phyloP scores from a whole-genome alignment of 805 yeast species.

The Saccharomycopsis selenospora region DNA sequence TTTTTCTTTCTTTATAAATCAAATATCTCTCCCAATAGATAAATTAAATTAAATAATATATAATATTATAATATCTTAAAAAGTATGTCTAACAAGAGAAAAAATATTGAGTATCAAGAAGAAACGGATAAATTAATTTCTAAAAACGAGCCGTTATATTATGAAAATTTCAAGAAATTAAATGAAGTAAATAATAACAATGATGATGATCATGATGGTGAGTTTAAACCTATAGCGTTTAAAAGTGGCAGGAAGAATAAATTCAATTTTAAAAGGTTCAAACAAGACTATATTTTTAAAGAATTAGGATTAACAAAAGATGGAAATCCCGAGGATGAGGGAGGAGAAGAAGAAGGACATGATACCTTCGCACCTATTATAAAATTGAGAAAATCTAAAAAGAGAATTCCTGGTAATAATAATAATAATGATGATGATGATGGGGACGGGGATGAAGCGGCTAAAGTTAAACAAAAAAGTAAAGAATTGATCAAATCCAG shows the following conservation, averaged over 20 bases:
- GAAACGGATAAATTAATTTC: slow-evolving; percentile 8
- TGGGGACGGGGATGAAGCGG: neutral
- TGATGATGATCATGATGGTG: no score
- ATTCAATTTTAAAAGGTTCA: slow-evolving; percentile 13
- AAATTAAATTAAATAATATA: no score
- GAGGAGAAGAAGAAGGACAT: neutral
- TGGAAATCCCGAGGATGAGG: neutral
- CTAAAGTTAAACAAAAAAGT: neutral
- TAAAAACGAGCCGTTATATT: slow-evolving; percentile 12
- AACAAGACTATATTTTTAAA: slow-evolving; percentile 10
- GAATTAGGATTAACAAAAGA: slow-evolving; percentile 4
- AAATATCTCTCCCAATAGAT: no score
- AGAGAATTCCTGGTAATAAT: neutral
- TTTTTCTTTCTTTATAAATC: no score
- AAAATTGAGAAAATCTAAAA: neutral
- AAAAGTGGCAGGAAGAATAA: slow-evolving; percentile 9
- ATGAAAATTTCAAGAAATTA: slow-evolving; percentile 2
- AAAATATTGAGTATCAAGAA: no score
- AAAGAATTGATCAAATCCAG: neutral
- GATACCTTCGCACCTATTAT: neutral
- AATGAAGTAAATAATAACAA: neutral
- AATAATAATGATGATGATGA: neutral
- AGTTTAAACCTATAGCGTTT: slow-evolving; percentile 13
- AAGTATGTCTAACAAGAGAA: no score
- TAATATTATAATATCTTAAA: no score